Evolutionary conservation across 2,329 filamentous ascomycete genomes (phyloP).

Genomic region (Aspergillus pseudotamarii): DNA sequence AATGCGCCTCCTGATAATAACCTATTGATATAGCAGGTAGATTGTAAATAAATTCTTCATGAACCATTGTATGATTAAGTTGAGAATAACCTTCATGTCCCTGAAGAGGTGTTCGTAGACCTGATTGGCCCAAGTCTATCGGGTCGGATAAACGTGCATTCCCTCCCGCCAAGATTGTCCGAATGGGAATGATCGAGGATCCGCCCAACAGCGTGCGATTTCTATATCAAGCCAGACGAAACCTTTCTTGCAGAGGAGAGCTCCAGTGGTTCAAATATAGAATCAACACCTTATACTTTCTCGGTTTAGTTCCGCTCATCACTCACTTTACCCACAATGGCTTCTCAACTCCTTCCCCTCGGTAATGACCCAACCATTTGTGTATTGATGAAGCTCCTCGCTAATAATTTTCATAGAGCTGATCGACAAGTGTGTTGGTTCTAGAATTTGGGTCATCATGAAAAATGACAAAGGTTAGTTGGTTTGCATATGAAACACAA

Average conservation of each 20-base stretch:
- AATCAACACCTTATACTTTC: not conserved
- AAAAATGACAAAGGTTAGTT: constrained; percentile 91
- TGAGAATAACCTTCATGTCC: not conserved
- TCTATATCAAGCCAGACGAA: constrained; percentile 20
- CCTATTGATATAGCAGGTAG: not conserved
- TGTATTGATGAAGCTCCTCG: constrained; percentile 6
- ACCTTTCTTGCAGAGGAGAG: not conserved
- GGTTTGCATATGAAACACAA: not conserved
- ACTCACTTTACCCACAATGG: constrained; percentile 53
- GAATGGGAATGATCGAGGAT: constrained; percentile 23
- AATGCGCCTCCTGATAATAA: not conserved
- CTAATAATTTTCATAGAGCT: constrained; percentile 66
- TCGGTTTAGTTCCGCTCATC: not conserved
- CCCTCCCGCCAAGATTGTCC: constrained; percentile 23
- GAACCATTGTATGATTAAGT: not conserved
- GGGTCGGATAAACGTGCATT: constrained; percentile 26
- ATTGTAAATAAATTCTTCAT: not conserved
- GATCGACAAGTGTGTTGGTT: constrained; percentile 98
- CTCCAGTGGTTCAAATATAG: not conserved
- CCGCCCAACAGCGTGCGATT: constrained; percentile 22
- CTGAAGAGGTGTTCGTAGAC: constrained; percentile 6
- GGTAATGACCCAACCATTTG: constrained; percentile 50
- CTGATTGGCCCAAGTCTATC: constrained; percentile 16
- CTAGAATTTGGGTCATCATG: constrained; percentile 98
- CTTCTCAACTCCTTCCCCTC: constrained; percentile 73